Evolutionary conservation across 2,329 filamentous ascomycete species (phyloP).

Genomic region (Aspergillus uvarum): DNA sequence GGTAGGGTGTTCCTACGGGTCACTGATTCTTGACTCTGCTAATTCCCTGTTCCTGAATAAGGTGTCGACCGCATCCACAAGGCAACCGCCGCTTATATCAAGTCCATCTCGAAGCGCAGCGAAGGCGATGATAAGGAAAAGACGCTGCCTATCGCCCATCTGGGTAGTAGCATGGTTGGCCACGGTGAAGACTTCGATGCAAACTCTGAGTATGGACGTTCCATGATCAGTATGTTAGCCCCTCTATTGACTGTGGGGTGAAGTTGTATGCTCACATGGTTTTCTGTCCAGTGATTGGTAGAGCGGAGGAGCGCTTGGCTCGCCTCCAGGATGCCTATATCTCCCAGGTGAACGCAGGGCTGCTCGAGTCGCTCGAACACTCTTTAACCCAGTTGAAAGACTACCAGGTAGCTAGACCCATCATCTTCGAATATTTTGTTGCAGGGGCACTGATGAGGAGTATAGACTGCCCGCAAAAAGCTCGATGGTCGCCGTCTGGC

Average conservation of each 20-base stretch:
- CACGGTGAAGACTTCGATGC: slow-evolving; percentile 92
- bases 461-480: slow-evolving; percentile 79
- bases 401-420: slow-evolving; percentile 68
- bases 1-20: slow-evolving; percentile 54
- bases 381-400: slow-evolving; percentile 95
- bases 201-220: slow-evolving; percentile 88
- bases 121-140: slow-evolving; percentile 89
- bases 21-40: slow-evolving; percentile 10
- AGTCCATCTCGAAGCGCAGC: slow-evolving; percentile 79
- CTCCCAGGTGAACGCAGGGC: slow-evolving; percentile 72
- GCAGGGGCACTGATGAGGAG: not conserved
- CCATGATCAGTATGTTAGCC: slow-evolving; percentile 63
- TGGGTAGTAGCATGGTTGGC: slow-evolving; percentile 80
- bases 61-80: slow-evolving; percentile 88
- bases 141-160: slow-evolving; percentile 71
- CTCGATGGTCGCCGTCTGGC: slow-evolving; percentile 84
- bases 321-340: slow-evolving; percentile 83
- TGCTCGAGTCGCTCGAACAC: slow-evolving; percentile 89
- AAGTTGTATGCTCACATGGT: not conserved
- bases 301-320: slow-evolving; percentile 83
- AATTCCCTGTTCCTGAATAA: slow-evolving; percentile 39
- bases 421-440: not conserved
- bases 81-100: slow-evolving; percentile 82
- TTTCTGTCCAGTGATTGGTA: slow-evolving; percentile 63
- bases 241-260: not conserved